Evolutionary conservation across 1,139 yeast genomes (phyloP), one percentile per base, ranked within the genome.

Genomic region (Blastobotrys ciferrii): DNA sequence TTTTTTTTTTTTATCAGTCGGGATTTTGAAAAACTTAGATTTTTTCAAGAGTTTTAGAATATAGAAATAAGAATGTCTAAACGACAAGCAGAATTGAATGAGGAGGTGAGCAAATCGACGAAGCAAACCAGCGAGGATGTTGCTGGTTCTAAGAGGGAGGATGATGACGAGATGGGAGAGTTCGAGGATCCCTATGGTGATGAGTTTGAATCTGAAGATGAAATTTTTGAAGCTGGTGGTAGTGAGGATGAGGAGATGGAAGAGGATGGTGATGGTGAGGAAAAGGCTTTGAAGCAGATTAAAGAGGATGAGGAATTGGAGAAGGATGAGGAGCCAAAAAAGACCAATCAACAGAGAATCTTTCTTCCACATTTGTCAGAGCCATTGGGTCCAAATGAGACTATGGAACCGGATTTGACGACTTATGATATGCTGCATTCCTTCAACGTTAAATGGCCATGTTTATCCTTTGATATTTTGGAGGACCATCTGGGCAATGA

Each of bases 391-490:
- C 95, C 96, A 1, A 95, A 89, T 70, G 98, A 92, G 71, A 95
- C 86, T 7, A 76, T 92, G 65, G 98, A 92, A 70, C 96, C 98
- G 1, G 98, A 92, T 70, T 96, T 96, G 48, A 75, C 92, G 13
- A 96, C 92, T 3, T 92, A 94, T 66, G 96, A 92, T 62, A 91
- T 92, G 98, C 74, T 92, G 52, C 99, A 92, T 69, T 87, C 87
- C 62, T 87, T 92, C 54, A 87, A 87, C 65, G 74, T 92, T 66
- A 95, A 96, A 61, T 92, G 98, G 98, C 98, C 99, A 17, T 89
- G 97, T 70, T 73, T 92, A 63, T 87, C 97, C 1, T 75, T 94
- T 54, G 98, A 92, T 64, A 72, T 92, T 35, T 71, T 94, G 49
- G 96, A 96, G 11, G 99, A 92, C 66, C 72, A 75, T 47, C 74